Evolutionary conservation across 208 protist species (phyloP), one percentile per base, ranked within the genome.

Genomic region (Leishmania turanica): DNA sequence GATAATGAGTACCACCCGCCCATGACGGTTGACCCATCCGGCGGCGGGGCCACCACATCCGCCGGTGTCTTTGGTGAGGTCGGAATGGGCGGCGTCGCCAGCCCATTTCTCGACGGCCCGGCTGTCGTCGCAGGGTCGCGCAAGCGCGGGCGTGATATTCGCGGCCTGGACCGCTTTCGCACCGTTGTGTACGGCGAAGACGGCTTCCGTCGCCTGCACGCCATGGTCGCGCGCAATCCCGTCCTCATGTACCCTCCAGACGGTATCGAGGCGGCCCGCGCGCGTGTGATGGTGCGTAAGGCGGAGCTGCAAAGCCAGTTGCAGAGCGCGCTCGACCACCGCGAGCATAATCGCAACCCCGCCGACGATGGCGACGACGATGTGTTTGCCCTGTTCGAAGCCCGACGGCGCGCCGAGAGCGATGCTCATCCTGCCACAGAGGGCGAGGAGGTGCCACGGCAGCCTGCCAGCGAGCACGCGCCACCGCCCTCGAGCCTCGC

Each of bases 201-300:
- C 45, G 94, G 94, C 42, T 88, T 97, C 58, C 83, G 86, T 5
- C 90, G 90, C 13, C 85, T 96, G 40, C 94, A 96, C 77, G 94
- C 88, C 65, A 96, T 96, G 92, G 87, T 93, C 37, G 64, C 80
- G 13, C 90, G 92, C 60, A 91, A 92, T 75, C 90, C 94, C 2
- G 74, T 86, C 0, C 85, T 97, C 72, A 96, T 97, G 94, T 97
- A 97, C 75, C 94, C 90, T 8, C 94, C 94, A 1, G 87, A 83
- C n/a, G 90, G 88, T 47, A 87, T 94, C 73, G 87, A 89, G 2
- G 90, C 42, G 53, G 94, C 90, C 3, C 88, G 92, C 34, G 58
- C 64, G 68, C 84, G 81, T n/a, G 69, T 87, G 31, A 45, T 66
- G 70, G 72, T 34, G 58, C 75, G 77, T 0, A 34, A 47, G 17